Base-by-base conservation (phyloP, 768 basidiomycete species). In the Leccinum subtestaceum region DNA sequence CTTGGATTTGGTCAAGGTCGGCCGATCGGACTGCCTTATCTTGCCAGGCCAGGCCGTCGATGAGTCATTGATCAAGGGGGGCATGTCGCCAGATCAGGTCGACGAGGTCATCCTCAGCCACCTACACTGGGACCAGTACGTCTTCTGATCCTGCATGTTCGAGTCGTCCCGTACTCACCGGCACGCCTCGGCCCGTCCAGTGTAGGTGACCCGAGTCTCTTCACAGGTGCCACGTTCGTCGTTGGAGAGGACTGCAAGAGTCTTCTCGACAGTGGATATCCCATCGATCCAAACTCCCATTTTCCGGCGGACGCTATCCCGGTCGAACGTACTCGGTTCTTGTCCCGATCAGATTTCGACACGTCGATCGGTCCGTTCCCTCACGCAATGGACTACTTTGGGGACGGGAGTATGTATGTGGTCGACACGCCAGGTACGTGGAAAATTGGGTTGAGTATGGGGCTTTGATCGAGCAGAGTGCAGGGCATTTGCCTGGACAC, bases 351-450 rank as follows among this genome's bases (percentile, higher is more conserved):
- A 13, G 74, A 71, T 1, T 78, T 77, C 69, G 32, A 31, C 27
- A 64, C 66, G 31, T 72, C 79, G 25, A 66, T 84, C 45, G 81
- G 81, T 1, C 79, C 80, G 0, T 83, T 82, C 67, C 79, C 80
- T 19, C 63, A 52, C 49, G 78, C 81, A 2, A 62, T 78, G 46
- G 83, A 86, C 68, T 80, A 76, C 64, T 84, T 78, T 64, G 76
- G 76, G 27, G 84, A 86, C 60, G 84, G 84, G 1, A 81, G 80
- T 58, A 67, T 83, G 31, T 85, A 82, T 64, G 73, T 85, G 64
- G 64, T 85, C 56, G 80, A 85, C 61, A 77, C 81, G 1, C 76
- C 82, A 0, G 83, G 63, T 64, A 4, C 2, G 58, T 55, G 31
- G n/a, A 23, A 27, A 5, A 9, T 49, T 31, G 15, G 17, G 25